These are phyloP conservation scores for Thyridium curvatum DNA, from an alignment of 2,329 filamentous ascomycete species.

Conservation along the genomic window DNA sequence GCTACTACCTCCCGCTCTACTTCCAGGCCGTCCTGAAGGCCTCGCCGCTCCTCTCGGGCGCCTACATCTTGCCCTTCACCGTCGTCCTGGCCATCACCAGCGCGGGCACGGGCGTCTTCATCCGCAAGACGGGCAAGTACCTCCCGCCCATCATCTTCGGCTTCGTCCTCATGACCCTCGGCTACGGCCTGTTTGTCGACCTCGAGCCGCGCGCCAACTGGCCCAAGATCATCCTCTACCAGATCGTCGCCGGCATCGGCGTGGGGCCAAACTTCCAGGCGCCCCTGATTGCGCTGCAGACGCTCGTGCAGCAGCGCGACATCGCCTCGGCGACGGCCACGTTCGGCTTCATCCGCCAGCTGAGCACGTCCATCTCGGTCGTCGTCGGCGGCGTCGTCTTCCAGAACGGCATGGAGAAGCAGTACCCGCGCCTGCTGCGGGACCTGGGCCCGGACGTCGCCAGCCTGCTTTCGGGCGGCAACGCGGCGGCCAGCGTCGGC, in stretches of 20 bases:
- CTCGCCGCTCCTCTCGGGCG: slow-evolving; percentile 63
- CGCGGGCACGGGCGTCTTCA: slow-evolving; percentile 32
- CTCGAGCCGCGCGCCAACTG: slow-evolving; percentile 44
- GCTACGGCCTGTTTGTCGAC: slow-evolving; percentile 50
- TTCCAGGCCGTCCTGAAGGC: slow-evolving; percentile 71
- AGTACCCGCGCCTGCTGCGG: slow-evolving; percentile 18
- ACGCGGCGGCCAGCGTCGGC: slow-evolving; percentile 54
- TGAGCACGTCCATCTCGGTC: slow-evolving; percentile 50
- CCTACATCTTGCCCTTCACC: slow-evolving; percentile 67
- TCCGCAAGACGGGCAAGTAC: slow-evolving; percentile 52
- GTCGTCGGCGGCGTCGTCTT: slow-evolving; percentile 45
- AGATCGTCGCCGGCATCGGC: slow-evolving; percentile 54
- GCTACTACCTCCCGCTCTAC: slow-evolving; percentile 80
- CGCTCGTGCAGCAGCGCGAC: slow-evolving; percentile 51
- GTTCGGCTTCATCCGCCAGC: slow-evolving; percentile 53
- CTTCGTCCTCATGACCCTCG: slow-evolving; percentile 49
- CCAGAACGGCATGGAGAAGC: slow-evolving; percentile 31
- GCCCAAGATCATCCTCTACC: slow-evolving; percentile 43
- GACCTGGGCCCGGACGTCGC: slow-evolving; percentile 34
- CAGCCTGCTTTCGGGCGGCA: slow-evolving; percentile 46
- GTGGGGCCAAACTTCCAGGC: slow-evolving; percentile 58
- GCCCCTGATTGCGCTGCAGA: slow-evolving; percentile 58
- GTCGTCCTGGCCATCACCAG: slow-evolving; percentile 42
- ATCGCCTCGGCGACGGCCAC: slow-evolving; percentile 58
- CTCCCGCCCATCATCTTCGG: slow-evolving; percentile 47